These are phyloP conservation scores for Cylindrotheca closterium DNA, from an alignment of 108 stramenopile genomes.

Conservation along the genomic window DNA sequence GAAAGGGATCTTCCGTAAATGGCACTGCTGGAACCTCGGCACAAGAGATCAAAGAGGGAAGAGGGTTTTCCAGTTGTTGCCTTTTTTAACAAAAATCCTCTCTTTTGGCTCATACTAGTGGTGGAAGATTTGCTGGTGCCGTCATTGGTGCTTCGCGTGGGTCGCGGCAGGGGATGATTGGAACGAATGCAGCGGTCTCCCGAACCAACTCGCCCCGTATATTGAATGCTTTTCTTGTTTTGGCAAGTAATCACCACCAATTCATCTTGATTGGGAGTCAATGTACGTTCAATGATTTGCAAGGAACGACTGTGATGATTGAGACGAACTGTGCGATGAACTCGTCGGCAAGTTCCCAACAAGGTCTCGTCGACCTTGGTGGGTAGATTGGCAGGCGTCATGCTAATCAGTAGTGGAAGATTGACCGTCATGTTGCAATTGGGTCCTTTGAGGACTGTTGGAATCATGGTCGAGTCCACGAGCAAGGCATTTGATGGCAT, in stretches of 20 bases:
- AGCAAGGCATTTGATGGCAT: not conserved
- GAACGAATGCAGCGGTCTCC: conserved; percentile 74
- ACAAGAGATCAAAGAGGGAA: not conserved
- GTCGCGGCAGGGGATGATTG: conserved; percentile 60
- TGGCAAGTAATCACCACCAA: not conserved
- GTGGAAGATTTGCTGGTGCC: not conserved
- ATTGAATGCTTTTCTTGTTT: conserved; percentile 31
- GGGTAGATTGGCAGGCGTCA: conserved; percentile 20
- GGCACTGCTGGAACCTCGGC: not conserved
- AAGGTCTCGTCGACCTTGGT: conserved; percentile 17
- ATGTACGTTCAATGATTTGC: not conserved
- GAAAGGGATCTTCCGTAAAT: too few relatives aligned
- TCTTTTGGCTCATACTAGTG: not conserved
- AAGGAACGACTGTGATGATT: not conserved
- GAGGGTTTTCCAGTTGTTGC: too few relatives aligned
- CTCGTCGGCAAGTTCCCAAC: not conserved
- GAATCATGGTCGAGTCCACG: not conserved
- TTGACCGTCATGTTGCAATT: conserved; percentile 5
- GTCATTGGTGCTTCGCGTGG: conserved; percentile 6
- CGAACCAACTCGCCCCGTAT: conserved; percentile 50
- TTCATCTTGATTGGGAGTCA: not conserved
- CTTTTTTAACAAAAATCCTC: not conserved
- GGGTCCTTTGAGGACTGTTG: conserved; percentile 3
- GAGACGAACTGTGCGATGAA: not conserved
- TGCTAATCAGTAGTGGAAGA: conserved; percentile 20